Percentiles rank a stretch among this genome's conserved stretches.
These are phyloP conservation scores for Orobanche coerulescens DNA, from an alignment of 257 asterid genomes.

Conservation along the genomic window DNA sequence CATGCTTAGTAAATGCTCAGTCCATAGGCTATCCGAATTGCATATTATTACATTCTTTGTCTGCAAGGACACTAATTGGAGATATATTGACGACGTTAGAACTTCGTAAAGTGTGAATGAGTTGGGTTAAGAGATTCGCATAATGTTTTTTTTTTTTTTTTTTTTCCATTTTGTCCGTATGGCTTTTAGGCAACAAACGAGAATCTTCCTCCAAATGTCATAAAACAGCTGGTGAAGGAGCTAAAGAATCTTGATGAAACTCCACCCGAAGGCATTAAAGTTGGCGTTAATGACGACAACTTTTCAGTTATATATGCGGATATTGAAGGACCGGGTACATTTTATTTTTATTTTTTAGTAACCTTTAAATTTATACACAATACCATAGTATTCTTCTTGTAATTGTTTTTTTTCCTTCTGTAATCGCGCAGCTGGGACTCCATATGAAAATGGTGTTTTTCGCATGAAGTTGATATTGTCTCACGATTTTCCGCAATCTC, in stretches of 20 bases:
- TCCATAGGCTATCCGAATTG: background rate
- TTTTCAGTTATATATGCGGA: constrained; percentile 85
- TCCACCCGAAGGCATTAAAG: constrained; percentile 98
- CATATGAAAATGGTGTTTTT: constrained; percentile 82
- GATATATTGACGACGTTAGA: background rate
- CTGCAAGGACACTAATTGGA: background rate
- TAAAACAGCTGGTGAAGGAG: constrained; percentile 86
- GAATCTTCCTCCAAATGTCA: constrained; percentile 93
- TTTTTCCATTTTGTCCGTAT: constrained; percentile 10
- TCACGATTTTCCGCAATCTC: constrained; percentile 85
- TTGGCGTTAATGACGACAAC: constrained; percentile 78
- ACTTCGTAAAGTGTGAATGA: background rate
- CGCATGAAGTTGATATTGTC: constrained; percentile 88
- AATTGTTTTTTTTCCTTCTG: constrained; percentile 23
- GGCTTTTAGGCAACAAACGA: constrained; percentile 76
- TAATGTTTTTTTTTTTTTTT: constrained; percentile 1
- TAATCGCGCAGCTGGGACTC: constrained; percentile 84
- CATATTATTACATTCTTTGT: background rate
- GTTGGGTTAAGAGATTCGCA: background rate
- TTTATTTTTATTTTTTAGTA: background rate
- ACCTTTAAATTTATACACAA: background rate
- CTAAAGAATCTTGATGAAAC: constrained; percentile 88
- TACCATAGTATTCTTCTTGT: constrained; percentile 12
- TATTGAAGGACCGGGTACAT: constrained; percentile 90
- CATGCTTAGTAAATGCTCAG: background rate